Base-by-base conservation (phyloP, 805 yeast species). In the Sungouiozyma ichnusensis region DNA sequence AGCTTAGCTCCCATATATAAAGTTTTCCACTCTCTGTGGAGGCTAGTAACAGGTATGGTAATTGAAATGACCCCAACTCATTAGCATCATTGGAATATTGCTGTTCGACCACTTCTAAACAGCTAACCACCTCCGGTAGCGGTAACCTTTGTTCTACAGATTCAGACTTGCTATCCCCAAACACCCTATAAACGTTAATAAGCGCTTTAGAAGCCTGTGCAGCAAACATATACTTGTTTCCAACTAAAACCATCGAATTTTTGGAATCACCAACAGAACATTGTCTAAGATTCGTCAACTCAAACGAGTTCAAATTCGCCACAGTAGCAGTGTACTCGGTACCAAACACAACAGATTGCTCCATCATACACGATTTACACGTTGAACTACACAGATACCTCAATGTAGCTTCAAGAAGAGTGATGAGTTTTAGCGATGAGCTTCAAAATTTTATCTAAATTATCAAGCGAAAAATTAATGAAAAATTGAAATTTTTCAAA, bases 1-100 rank as follows among this genome's bases (percentile, higher is more conserved):
- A 81, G 8, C 71, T 61, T 40, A 88, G 56, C 52, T 86, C 95
- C 97, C 97, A 90, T 1, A 88, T 60, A 55, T 83, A 83, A 14
- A 92, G 48, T 49, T 79, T 74, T 11, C 97, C 97, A n/a, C 62
- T 47, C 32, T 53, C 52, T 1, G 63, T 80, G 55, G 44, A 67
- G 57, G 41, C 92, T 71, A 45, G 90, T 87, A 92, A 60, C 33
- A 84, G 56, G 72, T 82, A 80, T 16, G 82, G 81, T 33, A 72
- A 54, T 47, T 74, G 64, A 55, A 69, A 73, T 36, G 55, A 62
- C 3, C 77, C 71, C 16, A 55, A 41, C 14, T 48, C 45, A 18
- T 47, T 50, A 14, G 45, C 41, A 6, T 48, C 49, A 2, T 36
- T 48, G n/a, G n/a, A n/a, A 15, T 51, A 47, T 13, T 19, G 32